These are phyloP conservation scores for Hymenoscyphus occultus DNA, from an alignment of 2,329 filamentous ascomycete genomes.

Conservation along the genomic window DNA sequence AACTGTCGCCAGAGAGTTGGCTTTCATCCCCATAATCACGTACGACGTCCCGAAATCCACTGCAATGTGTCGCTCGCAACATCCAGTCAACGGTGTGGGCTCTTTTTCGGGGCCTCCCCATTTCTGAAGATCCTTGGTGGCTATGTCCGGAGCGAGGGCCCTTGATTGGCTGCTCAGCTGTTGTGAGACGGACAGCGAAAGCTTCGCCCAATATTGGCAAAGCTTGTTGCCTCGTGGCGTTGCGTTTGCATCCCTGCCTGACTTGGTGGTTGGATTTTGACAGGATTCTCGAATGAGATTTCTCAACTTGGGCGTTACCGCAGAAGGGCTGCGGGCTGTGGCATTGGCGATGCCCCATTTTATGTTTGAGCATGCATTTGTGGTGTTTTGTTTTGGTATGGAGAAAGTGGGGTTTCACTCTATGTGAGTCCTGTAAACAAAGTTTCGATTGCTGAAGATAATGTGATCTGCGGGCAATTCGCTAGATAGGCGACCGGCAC, in stretches of 20 bases:
- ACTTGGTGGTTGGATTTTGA: not conserved
- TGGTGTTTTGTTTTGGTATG: no score
- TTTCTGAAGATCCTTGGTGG: not conserved
- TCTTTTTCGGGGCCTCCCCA: not conserved
- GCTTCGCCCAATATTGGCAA: conserved; percentile 11
- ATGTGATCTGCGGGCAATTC: no score
- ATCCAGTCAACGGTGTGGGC: not conserved
- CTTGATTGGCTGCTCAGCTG: not conserved
- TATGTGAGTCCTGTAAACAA: no score
- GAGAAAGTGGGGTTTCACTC: no score
- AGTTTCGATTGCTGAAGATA: no score
- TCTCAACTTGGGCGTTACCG: not conserved
- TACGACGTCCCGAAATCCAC: not conserved
- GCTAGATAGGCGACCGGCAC: no score
- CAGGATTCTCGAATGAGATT: not conserved
- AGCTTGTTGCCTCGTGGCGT: conserved; percentile 10
- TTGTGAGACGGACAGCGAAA: conserved; percentile 4
- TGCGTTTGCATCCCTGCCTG: not conserved
- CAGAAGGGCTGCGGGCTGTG: not conserved
- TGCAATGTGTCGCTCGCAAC: not conserved
- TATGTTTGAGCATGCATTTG: not conserved
- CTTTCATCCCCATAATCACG: not conserved
- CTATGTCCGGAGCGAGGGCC: not conserved
- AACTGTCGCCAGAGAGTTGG: not conserved
- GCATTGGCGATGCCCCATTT: not conserved